These are phyloP conservation scores for Suillus subluteus DNA, from an alignment of 768 basidiomycete species.

Conservation along the genomic window DNA sequence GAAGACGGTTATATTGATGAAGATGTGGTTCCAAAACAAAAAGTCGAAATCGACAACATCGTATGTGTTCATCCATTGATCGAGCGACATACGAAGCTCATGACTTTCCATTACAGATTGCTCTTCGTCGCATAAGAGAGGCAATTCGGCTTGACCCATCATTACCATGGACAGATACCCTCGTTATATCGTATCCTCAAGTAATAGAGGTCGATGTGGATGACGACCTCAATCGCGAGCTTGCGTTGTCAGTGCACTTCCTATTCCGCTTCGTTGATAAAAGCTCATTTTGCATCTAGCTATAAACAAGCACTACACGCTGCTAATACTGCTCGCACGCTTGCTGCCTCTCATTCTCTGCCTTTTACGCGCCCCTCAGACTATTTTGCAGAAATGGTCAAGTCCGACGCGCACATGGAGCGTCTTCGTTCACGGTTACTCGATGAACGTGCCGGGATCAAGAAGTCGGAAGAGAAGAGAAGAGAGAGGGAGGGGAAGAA, in stretches of 20 bases:
- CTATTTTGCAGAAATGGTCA: constrained; percentile 99
- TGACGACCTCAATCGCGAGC: constrained; percentile 92
- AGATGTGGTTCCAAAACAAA: constrained; percentile 80
- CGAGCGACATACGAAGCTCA: not conserved
- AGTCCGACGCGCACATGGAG: constrained; percentile 97
- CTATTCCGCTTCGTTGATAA: constrained; percentile 2
- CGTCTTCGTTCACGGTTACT: constrained; percentile 88
- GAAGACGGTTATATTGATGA: constrained; percentile 69
- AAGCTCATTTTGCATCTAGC: constrained; percentile 44
- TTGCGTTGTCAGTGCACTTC: constrained; percentile 71
- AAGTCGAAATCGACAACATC: constrained; percentile 75
- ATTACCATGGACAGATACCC: constrained; percentile 85
- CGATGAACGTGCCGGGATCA: constrained; percentile 86
- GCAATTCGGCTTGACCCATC: constrained; percentile 74
- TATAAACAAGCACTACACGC: constrained; percentile 94
- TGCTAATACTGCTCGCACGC: constrained; percentile 71
- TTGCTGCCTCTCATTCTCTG: constrained; percentile 79
- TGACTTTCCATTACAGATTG: constrained; percentile 48
- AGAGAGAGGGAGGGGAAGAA: constrained; percentile 95
- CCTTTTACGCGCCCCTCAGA: constrained; percentile 92
- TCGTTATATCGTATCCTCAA: constrained; percentile 72
- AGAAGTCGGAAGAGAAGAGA: constrained; percentile 89
- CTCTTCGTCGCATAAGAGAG: constrained; percentile 80
- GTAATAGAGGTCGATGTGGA: constrained; percentile 76
- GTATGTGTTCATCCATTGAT: constrained; percentile 44